Evolutionary conservation across 2,329 filamentous ascomycete species (phyloP).

Genomic region (Exophiala lecanii-corni): DNA sequence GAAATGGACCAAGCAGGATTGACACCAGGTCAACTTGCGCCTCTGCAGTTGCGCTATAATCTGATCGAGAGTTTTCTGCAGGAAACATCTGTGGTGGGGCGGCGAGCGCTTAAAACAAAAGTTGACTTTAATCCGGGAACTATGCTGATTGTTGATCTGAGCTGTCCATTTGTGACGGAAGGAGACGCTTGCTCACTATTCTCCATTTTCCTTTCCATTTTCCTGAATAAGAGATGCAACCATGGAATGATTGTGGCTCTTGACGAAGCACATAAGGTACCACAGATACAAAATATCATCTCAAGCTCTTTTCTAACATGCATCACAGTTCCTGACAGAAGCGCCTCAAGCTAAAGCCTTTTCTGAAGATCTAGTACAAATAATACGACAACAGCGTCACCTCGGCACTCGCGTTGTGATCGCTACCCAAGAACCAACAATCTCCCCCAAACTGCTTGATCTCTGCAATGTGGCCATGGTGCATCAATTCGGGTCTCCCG

Average conservation of each 20-base stretch:
- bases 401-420: constrained; percentile 62
- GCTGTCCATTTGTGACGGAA: constrained; percentile 63
- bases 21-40: constrained; percentile 44
- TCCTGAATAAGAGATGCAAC: constrained; percentile 50
- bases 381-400: constrained; percentile 68
- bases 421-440: constrained; percentile 71
- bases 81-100: constrained; percentile 4
- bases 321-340: constrained; percentile 58
- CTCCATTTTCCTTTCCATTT: constrained; percentile 63
- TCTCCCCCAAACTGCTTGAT: constrained; percentile 63
- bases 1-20: neutral
- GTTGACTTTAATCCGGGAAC: constrained; percentile 40
- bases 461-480: constrained; percentile 66
- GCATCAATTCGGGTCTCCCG: constrained; percentile 64
- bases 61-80: constrained; percentile 60
- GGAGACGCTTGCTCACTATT: constrained; percentile 67
- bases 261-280: constrained; percentile 71
- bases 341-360: constrained; percentile 52
- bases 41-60: constrained; percentile 57
- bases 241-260: constrained; percentile 61
- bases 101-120: neutral
- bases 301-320: too few species aligned
- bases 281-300: too few species aligned
- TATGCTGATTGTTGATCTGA: constrained; percentile 66
- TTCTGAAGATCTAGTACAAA: constrained; percentile 57